A percentile compares a stretch with the other conserved stretches of the same genome.
Evolutionary conservation across 1,284 basidiomycete species (phyloP).

Genomic region (Pseudozyma flocculosa): DNA sequence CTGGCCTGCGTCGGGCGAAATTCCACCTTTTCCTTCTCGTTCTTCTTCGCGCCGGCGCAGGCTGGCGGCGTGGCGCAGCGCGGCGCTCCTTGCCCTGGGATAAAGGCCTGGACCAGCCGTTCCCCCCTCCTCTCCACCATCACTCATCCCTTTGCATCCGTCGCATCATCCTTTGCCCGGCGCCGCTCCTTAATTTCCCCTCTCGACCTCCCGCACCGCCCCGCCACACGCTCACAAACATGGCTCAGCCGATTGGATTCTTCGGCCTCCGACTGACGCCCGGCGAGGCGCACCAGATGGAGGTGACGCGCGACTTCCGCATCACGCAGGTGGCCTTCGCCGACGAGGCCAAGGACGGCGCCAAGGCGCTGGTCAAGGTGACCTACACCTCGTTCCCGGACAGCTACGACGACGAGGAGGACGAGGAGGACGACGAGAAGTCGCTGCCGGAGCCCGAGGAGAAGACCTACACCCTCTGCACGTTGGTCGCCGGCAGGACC

Average conservation of each 20-base stretch:
- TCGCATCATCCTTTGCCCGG: no score
- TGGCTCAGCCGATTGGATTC: constrained; percentile 47
- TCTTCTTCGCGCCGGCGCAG: no score
- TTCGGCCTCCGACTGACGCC: constrained; percentile 62
- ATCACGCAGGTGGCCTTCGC: constrained; percentile 74
- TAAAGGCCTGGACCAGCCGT: no score
- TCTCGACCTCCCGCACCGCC: no score
- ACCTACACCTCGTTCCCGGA: constrained; percentile 63
- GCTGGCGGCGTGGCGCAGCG: no score
- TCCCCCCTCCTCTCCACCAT: no score
- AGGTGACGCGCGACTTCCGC: constrained; percentile 71
- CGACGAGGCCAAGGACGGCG: constrained; percentile 69
- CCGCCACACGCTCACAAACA: no score
- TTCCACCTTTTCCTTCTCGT: no score
- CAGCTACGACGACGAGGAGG: constrained; percentile 64
- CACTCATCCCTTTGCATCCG: no score
- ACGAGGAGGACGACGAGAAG: constrained; percentile 61
- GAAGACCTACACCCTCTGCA: constrained; percentile 61
- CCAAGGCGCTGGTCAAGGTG: constrained; percentile 75
- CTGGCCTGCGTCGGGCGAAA: no score
- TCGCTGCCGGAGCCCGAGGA: constrained; percentile 56
- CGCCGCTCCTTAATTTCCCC: no score
- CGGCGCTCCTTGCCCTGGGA: no score
- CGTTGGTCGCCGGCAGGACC: constrained; percentile 64
- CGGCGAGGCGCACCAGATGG: constrained; percentile 67